Evolutionary conservation across 805 yeast species (phyloP).

Genomic region (Starmerella bacillaris): DNA sequence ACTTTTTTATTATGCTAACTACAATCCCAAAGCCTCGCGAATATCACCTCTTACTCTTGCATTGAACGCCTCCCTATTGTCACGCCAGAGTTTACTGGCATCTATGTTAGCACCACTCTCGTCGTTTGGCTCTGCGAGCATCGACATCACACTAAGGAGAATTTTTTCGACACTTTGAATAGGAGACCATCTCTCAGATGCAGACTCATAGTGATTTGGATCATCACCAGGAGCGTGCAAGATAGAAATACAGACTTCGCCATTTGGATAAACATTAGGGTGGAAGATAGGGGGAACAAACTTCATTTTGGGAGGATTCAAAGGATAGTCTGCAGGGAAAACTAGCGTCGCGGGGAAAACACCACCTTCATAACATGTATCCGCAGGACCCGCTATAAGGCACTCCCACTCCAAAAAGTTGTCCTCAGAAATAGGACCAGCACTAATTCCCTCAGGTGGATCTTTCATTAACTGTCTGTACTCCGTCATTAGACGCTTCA

Average conservation of each 20-base stretch:
- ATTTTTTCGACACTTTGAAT: constrained; percentile 97
- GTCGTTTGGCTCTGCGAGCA: constrained; percentile 88
- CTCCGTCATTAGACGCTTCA: constrained; percentile 70
- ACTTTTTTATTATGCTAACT: constrained; percentile 2
- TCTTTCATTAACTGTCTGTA: constrained; percentile 70
- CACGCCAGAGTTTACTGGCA: constrained; percentile 79
- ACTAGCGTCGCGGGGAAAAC: constrained; percentile 59
- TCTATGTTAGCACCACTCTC: constrained; percentile 88
- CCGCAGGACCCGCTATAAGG: constrained; percentile 64
- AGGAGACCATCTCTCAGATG: constrained; percentile 96
- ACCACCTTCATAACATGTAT: constrained; percentile 72
- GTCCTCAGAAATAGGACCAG: constrained; percentile 69
- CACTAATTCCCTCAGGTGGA: constrained; percentile 88
- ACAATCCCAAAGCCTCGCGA: constrained; percentile 51
- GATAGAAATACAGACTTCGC: constrained; percentile 89
- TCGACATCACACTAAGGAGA: constrained; percentile 74
- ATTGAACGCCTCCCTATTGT: constrained; percentile 51
- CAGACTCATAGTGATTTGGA: constrained; percentile 85
- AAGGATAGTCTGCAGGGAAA: constrained; percentile 67
- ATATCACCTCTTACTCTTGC: constrained; percentile 50
- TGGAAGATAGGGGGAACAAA: constrained; percentile 73
- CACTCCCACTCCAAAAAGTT: constrained; percentile 72
- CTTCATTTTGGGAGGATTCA: constrained; percentile 59
- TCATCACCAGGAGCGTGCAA: constrained; percentile 95
- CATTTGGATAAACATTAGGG: constrained; percentile 85